Conservation (phyloP, 2,329 filamentous ascomycete genomes). For the Neoscytalidium dimidiatum region DNA sequence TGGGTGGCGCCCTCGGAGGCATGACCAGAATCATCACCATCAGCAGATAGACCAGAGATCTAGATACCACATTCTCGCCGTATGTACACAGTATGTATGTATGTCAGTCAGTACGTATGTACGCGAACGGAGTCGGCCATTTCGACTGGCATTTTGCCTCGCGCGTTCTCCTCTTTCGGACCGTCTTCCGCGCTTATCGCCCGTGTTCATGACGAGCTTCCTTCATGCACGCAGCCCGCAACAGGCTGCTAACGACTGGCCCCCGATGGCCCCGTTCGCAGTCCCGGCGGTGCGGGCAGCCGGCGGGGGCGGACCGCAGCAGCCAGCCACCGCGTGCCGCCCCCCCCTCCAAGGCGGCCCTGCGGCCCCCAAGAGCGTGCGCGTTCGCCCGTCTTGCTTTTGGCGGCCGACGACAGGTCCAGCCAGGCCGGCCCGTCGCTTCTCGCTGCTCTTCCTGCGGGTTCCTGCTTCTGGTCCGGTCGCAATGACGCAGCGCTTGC, state of each 20-base stretch:
- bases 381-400: background rate
- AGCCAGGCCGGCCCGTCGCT: background rate
- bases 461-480: constrained; percentile 15
- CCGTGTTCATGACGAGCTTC: background rate
- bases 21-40: background rate
- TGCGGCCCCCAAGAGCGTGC: background rate
- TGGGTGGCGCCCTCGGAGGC: background rate
- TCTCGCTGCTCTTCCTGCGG: constrained; percentile 5
- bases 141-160: background rate
- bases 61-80: constrained; percentile 7
- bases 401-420: background rate
- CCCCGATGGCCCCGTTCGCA: background rate
- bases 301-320: constrained; percentile 12
- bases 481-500: constrained; percentile 16
- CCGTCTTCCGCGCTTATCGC: background rate
- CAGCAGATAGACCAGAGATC: constrained; percentile 10
- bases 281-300: background rate
- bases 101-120: no score
- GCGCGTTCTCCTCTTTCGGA: background rate
- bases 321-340: constrained; percentile 12
- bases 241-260: no score
- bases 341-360: background rate
- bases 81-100: background rate
- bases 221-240: background rate
- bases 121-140: no score